A percentile compares a stretch with the other conserved stretches of the same genome.
phyloP scores from a whole-genome alignment of 805 yeast genomes.

The Blastobotrys attinorum region DNA sequence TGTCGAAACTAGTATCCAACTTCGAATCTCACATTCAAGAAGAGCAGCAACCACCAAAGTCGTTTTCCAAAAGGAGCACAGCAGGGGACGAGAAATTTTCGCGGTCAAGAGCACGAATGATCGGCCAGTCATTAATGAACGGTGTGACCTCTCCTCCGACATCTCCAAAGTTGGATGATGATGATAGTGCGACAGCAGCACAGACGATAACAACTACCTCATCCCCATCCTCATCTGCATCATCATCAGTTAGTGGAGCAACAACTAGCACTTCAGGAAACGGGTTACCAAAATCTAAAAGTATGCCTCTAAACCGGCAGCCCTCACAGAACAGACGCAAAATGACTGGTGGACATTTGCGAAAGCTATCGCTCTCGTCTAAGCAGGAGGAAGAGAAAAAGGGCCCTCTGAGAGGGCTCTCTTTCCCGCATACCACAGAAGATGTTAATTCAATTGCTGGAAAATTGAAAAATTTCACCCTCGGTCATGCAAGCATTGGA shows the following conservation, averaged over 20 bases:
- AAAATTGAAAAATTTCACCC: not conserved
- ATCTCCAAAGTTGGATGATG: not conserved
- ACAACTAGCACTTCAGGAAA: not conserved
- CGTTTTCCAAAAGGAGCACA: not conserved
- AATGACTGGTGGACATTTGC: conserved; percentile 5
- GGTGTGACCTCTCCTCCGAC: conserved; percentile 2
- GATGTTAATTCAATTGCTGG: not conserved
- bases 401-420: conserved; percentile 1
- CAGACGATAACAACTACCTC: not conserved
- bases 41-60: not conserved
- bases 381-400: not conserved
- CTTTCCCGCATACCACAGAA: not conserved
- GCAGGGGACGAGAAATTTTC: not conserved
- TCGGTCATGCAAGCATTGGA: not conserved
- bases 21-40: conserved; percentile 1
- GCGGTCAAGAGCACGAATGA: conserved; percentile 3
- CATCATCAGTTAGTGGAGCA: too few species aligned
- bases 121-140: conserved; percentile 1
- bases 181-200: too few species aligned
- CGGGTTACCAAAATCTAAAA: not conserved
- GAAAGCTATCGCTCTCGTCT: conserved; percentile 3
- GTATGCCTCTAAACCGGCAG: not conserved
- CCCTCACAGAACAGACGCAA: not conserved
- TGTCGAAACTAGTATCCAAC: conserved; percentile 1
- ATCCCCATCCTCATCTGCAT: too few species aligned